phyloP scores from a whole-genome alignment of 257 asterid genomes.

The Agastache rugosa region DNA sequence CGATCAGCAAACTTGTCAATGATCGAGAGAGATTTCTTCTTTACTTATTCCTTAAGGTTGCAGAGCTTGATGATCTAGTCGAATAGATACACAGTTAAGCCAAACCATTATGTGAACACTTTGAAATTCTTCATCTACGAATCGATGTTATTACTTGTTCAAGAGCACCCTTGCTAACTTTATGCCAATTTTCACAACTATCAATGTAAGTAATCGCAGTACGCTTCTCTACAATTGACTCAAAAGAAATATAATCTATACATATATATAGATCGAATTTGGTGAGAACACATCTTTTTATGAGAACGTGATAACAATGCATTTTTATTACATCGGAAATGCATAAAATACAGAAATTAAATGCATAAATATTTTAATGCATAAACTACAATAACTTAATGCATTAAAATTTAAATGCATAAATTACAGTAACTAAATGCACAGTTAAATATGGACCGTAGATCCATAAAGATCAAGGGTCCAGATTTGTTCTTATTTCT shows the following conservation, averaged over 20 bases:
- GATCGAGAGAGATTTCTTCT: constrained; percentile 48
- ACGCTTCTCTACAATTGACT: constrained; percentile 57
- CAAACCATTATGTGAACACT: neutral
- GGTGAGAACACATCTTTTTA: too few species aligned
- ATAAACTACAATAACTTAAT: too few species aligned
- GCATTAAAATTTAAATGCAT: too few species aligned
- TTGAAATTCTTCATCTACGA: neutral
- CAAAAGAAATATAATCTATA: neutral
- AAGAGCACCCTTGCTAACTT: constrained; percentile 79
- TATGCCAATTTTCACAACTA: constrained; percentile 57
- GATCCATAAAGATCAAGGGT: too few species aligned
- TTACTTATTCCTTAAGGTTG: constrained; percentile 43
- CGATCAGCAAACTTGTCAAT: constrained; percentile 67
- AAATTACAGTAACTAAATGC: too few species aligned
- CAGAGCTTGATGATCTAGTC: constrained; percentile 58
- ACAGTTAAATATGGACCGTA: too few species aligned
- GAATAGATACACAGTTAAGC: neutral
- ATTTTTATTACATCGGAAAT: too few species aligned
- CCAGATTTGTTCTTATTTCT: too few species aligned
- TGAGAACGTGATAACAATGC: constrained; percentile 65
- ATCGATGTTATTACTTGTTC: constrained; percentile 53
- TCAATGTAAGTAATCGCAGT: constrained; percentile 71
- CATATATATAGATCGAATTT: too few species aligned
- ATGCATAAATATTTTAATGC: too few species aligned
- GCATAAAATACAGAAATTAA: too few species aligned